phyloP scores from a whole-genome alignment of 208 protist species.

The Crithidia mellificae region DNA sequence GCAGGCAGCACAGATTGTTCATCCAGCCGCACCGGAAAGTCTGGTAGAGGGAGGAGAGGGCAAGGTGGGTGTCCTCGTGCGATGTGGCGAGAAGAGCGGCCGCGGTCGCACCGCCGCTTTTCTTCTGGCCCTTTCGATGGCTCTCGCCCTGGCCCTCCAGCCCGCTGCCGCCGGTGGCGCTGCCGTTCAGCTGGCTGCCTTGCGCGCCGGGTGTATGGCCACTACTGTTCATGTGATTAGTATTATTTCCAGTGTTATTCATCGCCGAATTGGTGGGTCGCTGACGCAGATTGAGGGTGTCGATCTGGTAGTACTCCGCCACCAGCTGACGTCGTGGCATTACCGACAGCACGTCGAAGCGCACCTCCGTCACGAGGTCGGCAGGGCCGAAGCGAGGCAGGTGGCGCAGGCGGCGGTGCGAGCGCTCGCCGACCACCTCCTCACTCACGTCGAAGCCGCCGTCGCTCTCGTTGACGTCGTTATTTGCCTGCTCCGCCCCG shows the following conservation, averaged over 20 bases:
- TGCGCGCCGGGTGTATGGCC: neutral
- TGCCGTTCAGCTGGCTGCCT: neutral
- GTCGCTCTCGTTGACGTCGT: neutral
- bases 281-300: slow-evolving; percentile 30
- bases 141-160: too few relatives aligned
- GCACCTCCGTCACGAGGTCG: slow-evolving; percentile 20
- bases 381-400: slow-evolving; percentile 16
- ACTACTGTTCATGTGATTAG: too few relatives aligned
- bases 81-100: slow-evolving; percentile 9
- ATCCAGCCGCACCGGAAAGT: slow-evolving; percentile 45
- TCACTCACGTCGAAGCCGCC: slow-evolving; percentile 16
- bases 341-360: slow-evolving; percentile 57
- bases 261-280: neutral
- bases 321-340: slow-evolving; percentile 61
- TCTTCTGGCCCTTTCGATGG: neutral
- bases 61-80: slow-evolving; percentile 27
- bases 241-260: too few relatives aligned
- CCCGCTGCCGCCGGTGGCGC: neutral
- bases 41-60: slow-evolving; percentile 55
- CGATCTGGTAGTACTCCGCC: slow-evolving; percentile 46
- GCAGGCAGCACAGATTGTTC: slow-evolving; percentile 60
- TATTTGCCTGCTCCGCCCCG: neutral
- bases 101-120: neutral
- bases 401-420: slow-evolving; percentile 21
- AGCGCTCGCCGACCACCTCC: slow-evolving; percentile 14